Evolutionary conservation across 768 basidiomycete genomes (phyloP), one percentile per base, ranked within the genome.

Genomic region (Holtermanniella nyarrowii): DNA sequence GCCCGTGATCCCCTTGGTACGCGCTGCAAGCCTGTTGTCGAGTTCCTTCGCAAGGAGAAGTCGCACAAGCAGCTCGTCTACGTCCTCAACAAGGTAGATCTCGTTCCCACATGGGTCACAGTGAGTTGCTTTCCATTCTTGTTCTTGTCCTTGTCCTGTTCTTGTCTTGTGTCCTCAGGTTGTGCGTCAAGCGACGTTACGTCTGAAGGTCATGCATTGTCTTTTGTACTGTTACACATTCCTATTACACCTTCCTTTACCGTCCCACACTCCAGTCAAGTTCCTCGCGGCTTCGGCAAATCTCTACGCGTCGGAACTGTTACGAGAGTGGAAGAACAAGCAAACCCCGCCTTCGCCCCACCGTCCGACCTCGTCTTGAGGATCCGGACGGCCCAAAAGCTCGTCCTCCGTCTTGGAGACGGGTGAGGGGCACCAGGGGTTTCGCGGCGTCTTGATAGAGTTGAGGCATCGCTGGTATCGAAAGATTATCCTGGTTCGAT

Each of bases 71-170:
- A 97, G 72, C 80, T 99, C 52, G 87, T 99, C 2, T 82, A 96
- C 52, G 79, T 99, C 48, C 82, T 99, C 62, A 99, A 99, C 77
- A 99, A 99, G 75, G 95, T 93, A 67, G 93, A 99, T 73, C 75
- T 99, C 50, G 91, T 99, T 12, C 95, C 93, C 5, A 95, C 88
- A 62, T 99, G 93, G 93, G 93, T 95, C 40, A 96, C 93, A 7
- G 91, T 91, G 72, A 73, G 86, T 78, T 44, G 3, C 54, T 26
- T 22, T 48, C 48, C 20, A 46, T 31, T 42, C 16, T 26, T 26
- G 41, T 51, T 48, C 46, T 43, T 44, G 31, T 39, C 52, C 27
- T 50, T 27, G 52, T 23, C 48, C 21, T 37, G 26, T 5, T 27
- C 41, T 39, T 48, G 42, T 51, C 51, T 43, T 27, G 22, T 39